phyloP scores from a whole-genome alignment of 352 stramenopile genomes.

The Globisporangium rhizosaccharum region DNA sequence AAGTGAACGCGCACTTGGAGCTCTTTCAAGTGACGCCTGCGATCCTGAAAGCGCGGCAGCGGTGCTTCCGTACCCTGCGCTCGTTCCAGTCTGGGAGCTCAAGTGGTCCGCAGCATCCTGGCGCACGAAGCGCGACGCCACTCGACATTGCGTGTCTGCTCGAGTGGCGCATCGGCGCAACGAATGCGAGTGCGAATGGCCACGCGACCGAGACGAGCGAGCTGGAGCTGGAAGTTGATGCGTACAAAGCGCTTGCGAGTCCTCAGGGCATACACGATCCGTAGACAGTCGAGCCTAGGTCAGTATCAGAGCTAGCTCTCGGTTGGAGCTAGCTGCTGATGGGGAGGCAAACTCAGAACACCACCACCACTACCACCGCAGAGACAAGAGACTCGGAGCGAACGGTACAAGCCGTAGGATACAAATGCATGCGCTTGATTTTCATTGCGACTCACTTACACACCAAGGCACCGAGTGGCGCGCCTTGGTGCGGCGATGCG shows the following conservation, averaged over 20 bases:
- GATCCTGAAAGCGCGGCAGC: not conserved
- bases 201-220: not conserved
- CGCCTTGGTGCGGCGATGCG: no score
- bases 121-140: not conserved
- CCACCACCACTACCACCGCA: no score
- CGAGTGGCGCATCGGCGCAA: not conserved
- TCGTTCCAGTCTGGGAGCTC: not conserved
- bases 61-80: slow-evolving; percentile 1
- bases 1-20: slow-evolving; percentile 30
- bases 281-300: not conserved
- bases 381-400: no score
- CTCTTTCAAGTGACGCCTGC: slow-evolving; percentile 30
- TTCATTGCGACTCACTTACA: no score
- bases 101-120: not conserved
- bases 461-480: no score
- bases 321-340: no score
- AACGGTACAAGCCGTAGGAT: no score
- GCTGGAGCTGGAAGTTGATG: not conserved
- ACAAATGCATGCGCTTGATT: no score
- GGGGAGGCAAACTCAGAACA: no score
- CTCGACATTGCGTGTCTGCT: slow-evolving; percentile 1
- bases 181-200: not conserved
- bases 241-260: not conserved
- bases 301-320: not conserved
- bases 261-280: not conserved